Evolutionary conservation across 2,329 filamentous ascomycete species (phyloP).

Genomic region (Elsinoe perseae): DNA sequence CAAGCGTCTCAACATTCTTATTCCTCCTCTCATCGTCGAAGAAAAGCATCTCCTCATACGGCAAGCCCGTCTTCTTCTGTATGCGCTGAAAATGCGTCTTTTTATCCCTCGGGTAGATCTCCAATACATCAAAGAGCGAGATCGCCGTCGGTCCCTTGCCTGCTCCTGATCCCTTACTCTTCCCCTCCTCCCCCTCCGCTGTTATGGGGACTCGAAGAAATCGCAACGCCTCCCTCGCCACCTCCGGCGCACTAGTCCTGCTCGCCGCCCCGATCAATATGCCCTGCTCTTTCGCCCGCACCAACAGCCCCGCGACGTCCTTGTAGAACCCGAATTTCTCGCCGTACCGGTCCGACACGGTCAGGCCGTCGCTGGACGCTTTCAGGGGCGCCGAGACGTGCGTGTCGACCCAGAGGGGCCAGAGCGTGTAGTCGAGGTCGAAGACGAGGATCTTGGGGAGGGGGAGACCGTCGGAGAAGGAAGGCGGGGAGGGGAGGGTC

Average conservation of each 20-base stretch:
- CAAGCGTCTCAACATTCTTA: conserved; percentile 68
- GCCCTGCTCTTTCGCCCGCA: conserved; percentile 42
- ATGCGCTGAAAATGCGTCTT: conserved; percentile 74
- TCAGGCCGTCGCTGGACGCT: conserved; percentile 34
- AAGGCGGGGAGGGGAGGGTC: conserved; percentile 40
- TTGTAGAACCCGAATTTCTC: conserved; percentile 42
- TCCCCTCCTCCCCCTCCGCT: background rate
- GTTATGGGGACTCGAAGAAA: conserved; percentile 53
- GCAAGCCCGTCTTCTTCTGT: conserved; percentile 60
- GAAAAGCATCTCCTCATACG: conserved; percentile 82
- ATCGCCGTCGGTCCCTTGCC: conserved; percentile 28
- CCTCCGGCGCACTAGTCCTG: conserved; percentile 68
- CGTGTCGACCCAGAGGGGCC: conserved; percentile 97
- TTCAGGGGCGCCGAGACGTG: conserved; percentile 73
- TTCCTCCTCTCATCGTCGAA: conserved; percentile 92
- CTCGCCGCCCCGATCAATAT: conserved; percentile 66
- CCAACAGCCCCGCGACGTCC: conserved; percentile 37
- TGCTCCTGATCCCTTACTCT: background rate
- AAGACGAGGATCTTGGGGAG: conserved; percentile 82
- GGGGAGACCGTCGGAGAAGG: conserved; percentile 59
- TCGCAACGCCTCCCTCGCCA: conserved; percentile 73
- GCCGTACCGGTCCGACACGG: conserved; percentile 46
- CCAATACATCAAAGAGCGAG: conserved; percentile 49
- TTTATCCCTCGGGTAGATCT: conserved; percentile 69
- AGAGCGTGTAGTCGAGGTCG: conserved; percentile 96